Percentiles rank a stretch among this genome's conserved stretches.
phyloP scores from a whole-genome alignment of 2,329 filamentous ascomycete species.

The Alternaria gansuensis region DNA sequence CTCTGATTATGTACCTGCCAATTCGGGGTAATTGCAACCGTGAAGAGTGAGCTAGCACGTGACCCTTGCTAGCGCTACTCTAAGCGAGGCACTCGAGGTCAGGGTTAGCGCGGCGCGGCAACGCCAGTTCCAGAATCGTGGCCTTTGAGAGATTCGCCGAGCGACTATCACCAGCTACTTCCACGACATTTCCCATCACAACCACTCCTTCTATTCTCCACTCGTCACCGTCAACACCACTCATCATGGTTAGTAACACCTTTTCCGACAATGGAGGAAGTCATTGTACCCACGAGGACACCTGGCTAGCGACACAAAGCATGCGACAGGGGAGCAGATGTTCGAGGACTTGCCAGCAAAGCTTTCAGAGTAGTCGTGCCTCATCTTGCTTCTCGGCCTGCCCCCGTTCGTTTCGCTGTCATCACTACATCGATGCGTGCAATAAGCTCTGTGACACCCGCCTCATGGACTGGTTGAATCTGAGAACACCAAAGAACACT shows the following conservation, averaged over 20 bases:
- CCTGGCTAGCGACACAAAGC: constrained; percentile 9
- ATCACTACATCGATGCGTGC: neutral
- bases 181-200: constrained; percentile 22
- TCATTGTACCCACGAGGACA: constrained; percentile 18
- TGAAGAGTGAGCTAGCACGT: constrained; percentile 24
- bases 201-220: constrained; percentile 11
- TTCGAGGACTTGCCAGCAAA: neutral
- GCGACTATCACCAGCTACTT: constrained; percentile 26
- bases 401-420: neutral
- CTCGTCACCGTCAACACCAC: constrained; percentile 12
- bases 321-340: constrained; percentile 16
- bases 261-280: neutral
- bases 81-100: constrained; percentile 22
- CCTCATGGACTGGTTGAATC: neutral
- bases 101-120: constrained; percentile 32
- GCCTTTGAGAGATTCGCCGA: constrained; percentile 37
- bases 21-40: constrained; percentile 11
- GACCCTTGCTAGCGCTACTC: constrained; percentile 32
- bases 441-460: neutral
- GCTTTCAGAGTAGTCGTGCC: neutral
- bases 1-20: neutral
- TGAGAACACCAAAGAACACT: constrained; percentile 5
- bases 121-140: constrained; percentile 47
- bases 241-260: constrained; percentile 33
- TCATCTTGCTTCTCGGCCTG: neutral